A percentile compares a stretch with the other conserved stretches of the same genome.
Evolutionary conservation across 2,329 filamentous ascomycete species (phyloP).

Genomic region (Cytospora paraplurivora): DNA sequence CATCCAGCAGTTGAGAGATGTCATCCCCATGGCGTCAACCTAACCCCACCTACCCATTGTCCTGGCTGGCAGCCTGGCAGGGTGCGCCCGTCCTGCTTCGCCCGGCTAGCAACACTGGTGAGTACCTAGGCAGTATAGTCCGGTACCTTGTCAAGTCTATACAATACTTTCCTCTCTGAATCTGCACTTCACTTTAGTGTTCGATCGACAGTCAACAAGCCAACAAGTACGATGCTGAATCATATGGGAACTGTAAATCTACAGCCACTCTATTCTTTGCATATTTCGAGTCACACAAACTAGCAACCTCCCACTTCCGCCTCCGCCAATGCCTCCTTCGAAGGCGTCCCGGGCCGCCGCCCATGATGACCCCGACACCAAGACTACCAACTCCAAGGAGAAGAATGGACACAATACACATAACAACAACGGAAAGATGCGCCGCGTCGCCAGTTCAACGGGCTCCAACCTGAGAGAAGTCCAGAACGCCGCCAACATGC

Average conservation of each 20-base stretch:
- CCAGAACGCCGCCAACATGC: conserved; percentile 40
- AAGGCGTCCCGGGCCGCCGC: conserved; percentile 46
- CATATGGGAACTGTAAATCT: background rate
- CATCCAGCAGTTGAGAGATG: background rate
- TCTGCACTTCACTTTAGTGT: background rate
- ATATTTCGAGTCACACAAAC: background rate
- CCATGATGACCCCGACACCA: conserved; percentile 49
- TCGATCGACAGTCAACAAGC: background rate
- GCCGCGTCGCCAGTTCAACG: conserved; percentile 55
- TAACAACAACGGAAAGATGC: conserved; percentile 55
- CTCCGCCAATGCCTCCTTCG: conserved; percentile 12
- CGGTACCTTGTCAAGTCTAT: background rate
- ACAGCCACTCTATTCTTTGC: background rate
- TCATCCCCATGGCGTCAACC: conserved; percentile 4
- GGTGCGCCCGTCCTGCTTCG: background rate
- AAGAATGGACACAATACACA: conserved; percentile 41
- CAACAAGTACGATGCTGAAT: background rate
- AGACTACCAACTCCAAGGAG: conserved; percentile 46
- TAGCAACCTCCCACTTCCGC: background rate
- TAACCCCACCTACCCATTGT: conserved; percentile 8
- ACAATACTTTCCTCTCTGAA: background rate
- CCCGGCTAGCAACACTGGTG: background rate
- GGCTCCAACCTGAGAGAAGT: conserved; percentile 51
- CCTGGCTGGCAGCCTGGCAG: background rate
- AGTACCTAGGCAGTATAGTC: background rate